Conservation (phyloP, 106 monocot genomes). For the Iris macrosiphon region DNA sequence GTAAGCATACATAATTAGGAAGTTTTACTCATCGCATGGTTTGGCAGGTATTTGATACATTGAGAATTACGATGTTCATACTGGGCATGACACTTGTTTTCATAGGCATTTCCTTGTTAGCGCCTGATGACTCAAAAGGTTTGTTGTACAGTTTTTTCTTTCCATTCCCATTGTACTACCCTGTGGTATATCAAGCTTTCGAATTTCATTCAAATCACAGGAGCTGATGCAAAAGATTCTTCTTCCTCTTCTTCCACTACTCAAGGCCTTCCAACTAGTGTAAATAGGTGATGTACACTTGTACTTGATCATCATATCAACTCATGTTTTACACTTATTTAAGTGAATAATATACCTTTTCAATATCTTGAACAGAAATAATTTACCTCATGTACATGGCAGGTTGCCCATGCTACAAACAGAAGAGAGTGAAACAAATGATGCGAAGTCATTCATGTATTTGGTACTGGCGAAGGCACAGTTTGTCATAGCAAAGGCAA, state of each 20-base stretch:
- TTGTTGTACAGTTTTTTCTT: neutral
- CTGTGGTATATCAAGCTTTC: neutral
- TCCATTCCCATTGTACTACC: neutral
- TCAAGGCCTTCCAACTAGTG: constrained; percentile 32
- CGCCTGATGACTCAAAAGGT: constrained; percentile 90
- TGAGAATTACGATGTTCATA: constrained; percentile 79
- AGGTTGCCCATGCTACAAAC: constrained; percentile 35
- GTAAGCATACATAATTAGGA: neutral
- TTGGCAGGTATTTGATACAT: constrained; percentile 65
- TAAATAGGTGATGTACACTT: constrained; percentile 38
- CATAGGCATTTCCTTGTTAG: constrained; percentile 87
- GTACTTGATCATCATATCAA: neutral
- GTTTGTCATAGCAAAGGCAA: constrained; percentile 48
- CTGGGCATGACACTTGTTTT: constrained; percentile 86
- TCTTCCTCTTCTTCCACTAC: constrained; percentile 28
- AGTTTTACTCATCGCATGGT: neutral
- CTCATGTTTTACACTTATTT: neutral
- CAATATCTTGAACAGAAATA: no score
- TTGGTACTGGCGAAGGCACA: constrained; percentile 27
- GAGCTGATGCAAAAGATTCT: constrained; percentile 37
- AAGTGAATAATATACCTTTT: no score
- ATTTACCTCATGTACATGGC: constrained; percentile 8
- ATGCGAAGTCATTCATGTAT: constrained; percentile 25
- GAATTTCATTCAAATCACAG: constrained; percentile 22
- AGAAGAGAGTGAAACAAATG: constrained; percentile 42